These are phyloP conservation scores for Limnomonas spitsbergensis DNA, from an alignment of 139 green algal genomes.

Conservation along the genomic window DNA sequence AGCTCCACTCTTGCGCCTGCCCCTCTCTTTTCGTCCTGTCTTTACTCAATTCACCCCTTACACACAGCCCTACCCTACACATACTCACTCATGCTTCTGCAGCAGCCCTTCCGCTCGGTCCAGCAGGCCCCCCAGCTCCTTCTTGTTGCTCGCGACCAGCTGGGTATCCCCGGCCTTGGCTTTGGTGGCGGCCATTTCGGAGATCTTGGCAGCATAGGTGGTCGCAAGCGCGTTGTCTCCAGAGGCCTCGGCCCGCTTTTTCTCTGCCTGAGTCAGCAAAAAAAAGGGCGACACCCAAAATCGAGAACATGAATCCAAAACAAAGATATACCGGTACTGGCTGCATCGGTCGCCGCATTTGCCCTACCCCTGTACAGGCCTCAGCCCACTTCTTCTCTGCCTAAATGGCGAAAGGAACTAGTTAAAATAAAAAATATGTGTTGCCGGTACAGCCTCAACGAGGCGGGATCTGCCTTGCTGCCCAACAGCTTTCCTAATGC, in stretches of 20 bases:
- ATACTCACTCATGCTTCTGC: constrained; percentile 10
- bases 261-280: not conserved
- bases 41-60: too few relatives aligned
- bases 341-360: not conserved
- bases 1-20: too few relatives aligned
- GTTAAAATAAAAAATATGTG: too few relatives aligned
- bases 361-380: not conserved
- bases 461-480: too few relatives aligned
- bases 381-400: not conserved
- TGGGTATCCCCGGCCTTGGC: not conserved
- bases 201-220: not conserved
- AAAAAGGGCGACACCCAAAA: too few relatives aligned
- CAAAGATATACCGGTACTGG: too few relatives aligned
- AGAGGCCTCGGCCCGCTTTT: not conserved
- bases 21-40: too few relatives aligned
- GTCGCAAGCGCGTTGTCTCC: not conserved
- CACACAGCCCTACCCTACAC: too few relatives aligned
- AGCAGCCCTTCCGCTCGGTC: not conserved
- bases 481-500: too few relatives aligned
- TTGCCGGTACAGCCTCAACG: too few relatives aligned
- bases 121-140: not conserved
- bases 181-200: not conserved
- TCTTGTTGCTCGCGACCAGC: not conserved
- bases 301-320: too few relatives aligned
- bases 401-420: too few relatives aligned